Evolutionary conservation across 306 rosid genomes (phyloP), one percentile per base, ranked within the genome.

Genomic region (Cucumis sativus): DNA sequence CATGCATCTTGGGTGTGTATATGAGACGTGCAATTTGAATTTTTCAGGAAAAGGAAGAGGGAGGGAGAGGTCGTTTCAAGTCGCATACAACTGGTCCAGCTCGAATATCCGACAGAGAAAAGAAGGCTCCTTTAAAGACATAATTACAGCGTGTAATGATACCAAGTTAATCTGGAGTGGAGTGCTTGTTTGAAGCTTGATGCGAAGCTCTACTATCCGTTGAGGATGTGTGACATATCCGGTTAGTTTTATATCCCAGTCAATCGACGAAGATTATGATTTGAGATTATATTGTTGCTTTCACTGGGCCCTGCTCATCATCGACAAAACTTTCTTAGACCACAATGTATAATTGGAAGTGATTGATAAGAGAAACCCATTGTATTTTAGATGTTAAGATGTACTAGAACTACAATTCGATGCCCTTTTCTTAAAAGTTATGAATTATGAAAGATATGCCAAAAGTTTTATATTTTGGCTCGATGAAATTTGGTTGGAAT

Each of bases 11-110:
- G 52, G 57, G 58, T 52, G 21, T 15, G 40, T 47, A 25, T 49
- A 51, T 71, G 40, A 47, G 62, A 49, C 37, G 4, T 72, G 77
- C 45, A 55, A 47, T 23, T 45, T 52, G 45, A 51, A 37, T 82
- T 58, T 55, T 86, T 54, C 88, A 96, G 99, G 99, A 96, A 61
- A 92, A 21, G 69, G 98, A 96, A 8, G 99, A 82, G 81, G 99
- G 85, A 85, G 99, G 98, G 70, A 87, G 96, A 83, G 99, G 99
- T 68, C 91, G 99, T 58, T 96, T 96, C 83, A 96, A 96, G 81
- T 96, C 99, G 0, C 99, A 96, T 86, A 84, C 99, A 15, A 91
- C 79, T 0, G 98, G 90, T 18, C 98, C 99, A 65, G 96, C 99
- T 83, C 85, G 99, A 61, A 96, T 96, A 79, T 86, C 90, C 25